Evolutionary conservation across 495 filamentous ascomycete species (phyloP).

Genomic region (Aspergillus steynii): DNA sequence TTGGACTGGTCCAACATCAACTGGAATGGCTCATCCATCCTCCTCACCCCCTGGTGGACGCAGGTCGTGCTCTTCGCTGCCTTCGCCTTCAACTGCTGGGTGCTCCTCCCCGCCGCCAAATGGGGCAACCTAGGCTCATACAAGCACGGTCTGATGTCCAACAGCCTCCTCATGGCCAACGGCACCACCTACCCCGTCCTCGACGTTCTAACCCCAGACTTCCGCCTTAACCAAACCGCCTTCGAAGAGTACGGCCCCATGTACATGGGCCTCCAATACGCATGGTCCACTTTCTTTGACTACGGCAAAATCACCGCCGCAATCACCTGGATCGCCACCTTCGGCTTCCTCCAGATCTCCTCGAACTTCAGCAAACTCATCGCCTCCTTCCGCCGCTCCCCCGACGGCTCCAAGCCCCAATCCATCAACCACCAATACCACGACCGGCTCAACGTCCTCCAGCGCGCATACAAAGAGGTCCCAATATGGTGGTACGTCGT

Average conservation of each 20-base stretch:
- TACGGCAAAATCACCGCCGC: constrained; percentile 57
- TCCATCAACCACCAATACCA: constrained; percentile 54
- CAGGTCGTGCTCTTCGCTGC: constrained; percentile 54
- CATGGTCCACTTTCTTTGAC: constrained; percentile 59
- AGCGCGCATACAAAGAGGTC: constrained; percentile 55
- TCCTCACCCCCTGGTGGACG: constrained; percentile 57
- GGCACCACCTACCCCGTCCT: constrained; percentile 51
- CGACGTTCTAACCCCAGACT: constrained; percentile 46
- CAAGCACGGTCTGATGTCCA: constrained; percentile 55
- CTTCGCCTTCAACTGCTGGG: constrained; percentile 56
- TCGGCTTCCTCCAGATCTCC: constrained; percentile 49
- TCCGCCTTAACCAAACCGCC: constrained; percentile 53
- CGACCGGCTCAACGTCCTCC: constrained; percentile 56
- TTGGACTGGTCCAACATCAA: constrained; percentile 60
- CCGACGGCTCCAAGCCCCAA: constrained; percentile 18
- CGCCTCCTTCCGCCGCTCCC: constrained; percentile 23
- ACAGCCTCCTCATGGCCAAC: constrained; percentile 50
- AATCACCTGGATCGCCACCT: constrained; percentile 56
- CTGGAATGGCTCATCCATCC: constrained; percentile 49
- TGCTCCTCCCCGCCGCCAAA: constrained; percentile 55
- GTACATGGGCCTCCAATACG: constrained; percentile 53
- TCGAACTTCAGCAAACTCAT: constrained; percentile 41
- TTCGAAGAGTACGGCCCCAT: constrained; percentile 51
- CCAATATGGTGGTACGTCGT: constrained; percentile 55
- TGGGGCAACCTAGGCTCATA: constrained; percentile 54